A percentile compares a stretch with the other conserved stretches of the same genome.
Evolutionary conservation across 192 early-diverging fungal species (phyloP).

Genomic region (Umbelopsis sp.): DNA sequence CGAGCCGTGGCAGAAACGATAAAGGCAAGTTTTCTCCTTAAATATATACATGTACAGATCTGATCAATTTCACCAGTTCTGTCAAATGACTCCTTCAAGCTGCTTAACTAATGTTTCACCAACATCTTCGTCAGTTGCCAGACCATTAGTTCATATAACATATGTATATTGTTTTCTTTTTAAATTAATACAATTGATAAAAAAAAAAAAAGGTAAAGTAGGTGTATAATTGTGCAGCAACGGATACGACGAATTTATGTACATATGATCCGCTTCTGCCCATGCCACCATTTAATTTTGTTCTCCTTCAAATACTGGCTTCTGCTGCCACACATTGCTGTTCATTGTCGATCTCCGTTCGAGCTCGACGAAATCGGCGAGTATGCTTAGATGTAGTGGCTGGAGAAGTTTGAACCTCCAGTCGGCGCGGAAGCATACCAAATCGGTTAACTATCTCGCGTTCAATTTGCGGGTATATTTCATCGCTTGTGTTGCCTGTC

Average conservation of each 20-base stretch:
- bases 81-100: too few relatives aligned
- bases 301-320: not conserved
- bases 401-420: not conserved
- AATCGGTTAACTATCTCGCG: constrained; percentile 43
- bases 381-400: not conserved
- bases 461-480: constrained; percentile 89
- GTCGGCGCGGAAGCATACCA: constrained; percentile 26
- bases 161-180: too few relatives aligned
- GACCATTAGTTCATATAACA: too few relatives aligned
- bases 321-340: not conserved
- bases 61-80: too few relatives aligned
- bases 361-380: not conserved
- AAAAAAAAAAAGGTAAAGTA: too few relatives aligned
- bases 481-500: constrained; percentile 81
- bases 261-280: not conserved
- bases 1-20: too few relatives aligned
- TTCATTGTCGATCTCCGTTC: not conserved
- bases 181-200: too few relatives aligned
- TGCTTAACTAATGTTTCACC: too few relatives aligned
- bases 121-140: too few relatives aligned
- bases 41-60: too few relatives aligned
- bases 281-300: not conserved
- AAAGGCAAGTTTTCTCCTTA: too few relatives aligned
- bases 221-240: too few relatives aligned
- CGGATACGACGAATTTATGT: not conserved